Conservation (phyloP, 176 grass and related monocot genomes). For the Ensete glaucum region DNA sequence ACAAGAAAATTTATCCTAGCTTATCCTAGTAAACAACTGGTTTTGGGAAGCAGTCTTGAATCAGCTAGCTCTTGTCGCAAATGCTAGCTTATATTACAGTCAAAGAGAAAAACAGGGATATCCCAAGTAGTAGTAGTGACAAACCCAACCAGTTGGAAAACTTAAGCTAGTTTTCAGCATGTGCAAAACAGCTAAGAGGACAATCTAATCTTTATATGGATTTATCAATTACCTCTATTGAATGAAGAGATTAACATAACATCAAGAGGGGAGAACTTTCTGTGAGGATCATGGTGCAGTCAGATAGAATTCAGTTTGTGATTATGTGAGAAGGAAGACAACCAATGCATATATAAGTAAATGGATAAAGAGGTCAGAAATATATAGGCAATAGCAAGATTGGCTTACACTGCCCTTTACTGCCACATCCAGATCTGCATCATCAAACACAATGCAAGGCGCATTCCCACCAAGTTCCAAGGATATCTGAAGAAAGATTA, state of each 20-base stretch:
- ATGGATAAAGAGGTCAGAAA: neutral
- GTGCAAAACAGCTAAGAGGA: neutral
- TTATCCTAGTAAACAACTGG: too few relatives aligned
- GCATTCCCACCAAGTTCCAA: constrained; percentile 99
- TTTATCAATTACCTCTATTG: neutral
- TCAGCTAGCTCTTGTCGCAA: neutral
- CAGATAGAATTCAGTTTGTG: neutral
- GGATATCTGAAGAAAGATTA: constrained; percentile 47
- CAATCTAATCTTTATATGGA: neutral
- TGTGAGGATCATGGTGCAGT: neutral
- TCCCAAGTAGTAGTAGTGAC: too few relatives aligned
- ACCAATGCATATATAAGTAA: neutral
- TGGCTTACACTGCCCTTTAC: constrained; percentile 82
- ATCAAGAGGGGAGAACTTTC: neutral
- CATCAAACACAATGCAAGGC: constrained; percentile 95
- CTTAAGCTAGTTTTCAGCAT: neutral
- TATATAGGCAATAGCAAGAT: constrained; percentile 1
- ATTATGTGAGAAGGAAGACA: neutral
- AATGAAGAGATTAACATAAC: neutral
- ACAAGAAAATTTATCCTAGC: too few relatives aligned
- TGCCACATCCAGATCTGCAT: constrained; percentile 93
- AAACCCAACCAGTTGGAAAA: neutral
- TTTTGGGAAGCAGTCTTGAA: too few relatives aligned
- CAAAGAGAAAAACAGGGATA: neutral
- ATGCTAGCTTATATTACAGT: neutral